These are phyloP conservation scores for Microdochium paspali DNA, from an alignment of 2,329 filamentous ascomycete genomes.

Conservation along the genomic window DNA sequence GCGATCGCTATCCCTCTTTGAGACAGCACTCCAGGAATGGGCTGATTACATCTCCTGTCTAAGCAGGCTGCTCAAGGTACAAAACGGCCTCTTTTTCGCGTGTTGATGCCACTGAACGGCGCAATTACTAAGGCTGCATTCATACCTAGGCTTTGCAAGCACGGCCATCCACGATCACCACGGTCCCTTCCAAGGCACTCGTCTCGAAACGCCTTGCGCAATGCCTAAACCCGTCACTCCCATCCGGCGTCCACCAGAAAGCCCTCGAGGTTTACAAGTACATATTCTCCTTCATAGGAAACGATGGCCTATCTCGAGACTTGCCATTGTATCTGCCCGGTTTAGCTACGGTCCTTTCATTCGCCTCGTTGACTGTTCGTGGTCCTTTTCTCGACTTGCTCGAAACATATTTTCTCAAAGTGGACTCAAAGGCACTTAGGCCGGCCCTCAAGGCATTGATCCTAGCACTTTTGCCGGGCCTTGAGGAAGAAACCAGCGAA, in stretches of 20 bases:
- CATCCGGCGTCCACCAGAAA: conserved; percentile 96
- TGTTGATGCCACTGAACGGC: not conserved
- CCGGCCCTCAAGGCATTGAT: conserved; percentile 88
- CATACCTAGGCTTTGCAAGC: conserved; percentile 71
- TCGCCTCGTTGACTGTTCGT: conserved; percentile 86
- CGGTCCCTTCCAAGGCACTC: conserved; percentile 71
- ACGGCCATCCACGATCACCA: conserved; percentile 60
- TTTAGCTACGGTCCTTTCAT: conserved; percentile 79
- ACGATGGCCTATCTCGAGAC: conserved; percentile 70
- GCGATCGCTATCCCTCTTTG: conserved; percentile 79
- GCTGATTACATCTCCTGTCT: conserved; percentile 98
- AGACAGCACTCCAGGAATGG: conserved; percentile 94
- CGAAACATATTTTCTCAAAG: conserved; percentile 66
- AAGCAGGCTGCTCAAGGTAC: conserved; percentile 78
- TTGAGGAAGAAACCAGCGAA: conserved; percentile 95
- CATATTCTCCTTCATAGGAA: conserved; percentile 79
- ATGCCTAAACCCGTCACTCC: conserved; percentile 86
- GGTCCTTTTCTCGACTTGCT: conserved; percentile 77
- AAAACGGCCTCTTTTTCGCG: conserved; percentile 3
- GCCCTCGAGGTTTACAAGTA: conserved; percentile 87
- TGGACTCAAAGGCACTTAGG: conserved; percentile 63
- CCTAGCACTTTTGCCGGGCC: conserved; percentile 76
- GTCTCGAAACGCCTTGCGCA: conserved; percentile 90
- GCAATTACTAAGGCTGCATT: conserved; percentile 14
- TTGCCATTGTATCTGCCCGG: conserved; percentile 85